Percentiles rank a stretch among this genome's conserved stretches.
These are phyloP conservation scores for Russula vinacea DNA, from an alignment of 768 basidiomycete genomes.

Conservation along the genomic window DNA sequence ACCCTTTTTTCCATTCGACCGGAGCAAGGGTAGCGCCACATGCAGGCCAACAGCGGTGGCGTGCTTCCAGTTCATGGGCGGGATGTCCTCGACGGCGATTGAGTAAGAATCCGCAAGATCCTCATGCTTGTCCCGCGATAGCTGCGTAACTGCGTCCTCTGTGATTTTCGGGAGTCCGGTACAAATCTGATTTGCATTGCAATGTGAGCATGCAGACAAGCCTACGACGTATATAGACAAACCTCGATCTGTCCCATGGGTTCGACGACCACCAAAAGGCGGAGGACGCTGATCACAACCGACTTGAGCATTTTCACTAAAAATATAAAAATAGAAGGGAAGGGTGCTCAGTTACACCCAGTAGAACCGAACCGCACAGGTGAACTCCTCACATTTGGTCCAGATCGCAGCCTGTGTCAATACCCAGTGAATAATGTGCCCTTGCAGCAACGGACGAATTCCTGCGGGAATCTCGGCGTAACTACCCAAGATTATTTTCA, in stretches of 20 bases:
- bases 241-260: slow-evolving; percentile 19
- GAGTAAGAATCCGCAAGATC: slow-evolving; percentile 17
- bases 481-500: slow-evolving; percentile 14
- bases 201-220: neutral
- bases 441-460: slow-evolving; percentile 21
- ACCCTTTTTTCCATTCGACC: slow-evolving; percentile 8
- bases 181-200: slow-evolving; percentile 2
- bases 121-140: slow-evolving; percentile 21
- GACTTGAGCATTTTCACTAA: slow-evolving; percentile 26
- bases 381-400: slow-evolving; percentile 21
- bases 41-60: slow-evolving; percentile 10
- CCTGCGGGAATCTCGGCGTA: slow-evolving; percentile 25
- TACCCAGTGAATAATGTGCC: slow-evolving; percentile 20
- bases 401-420: slow-evolving; percentile 23
- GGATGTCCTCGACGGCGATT: slow-evolving; percentile 23
- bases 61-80: slow-evolving; percentile 3
- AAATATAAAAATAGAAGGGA: neutral
- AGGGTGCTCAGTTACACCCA: neutral
- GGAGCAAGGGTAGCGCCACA: slow-evolving; percentile 13
- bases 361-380: too few species aligned
- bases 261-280: slow-evolving; percentile 18
- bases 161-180: slow-evolving; percentile 17
- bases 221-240: neutral
- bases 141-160: slow-evolving; percentile 18
- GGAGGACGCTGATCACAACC: slow-evolving; percentile 12